Evolutionary conservation across 768 basidiomycete genomes (phyloP), one percentile per base, ranked within the genome.

Genomic region (Suillus subaureus): DNA sequence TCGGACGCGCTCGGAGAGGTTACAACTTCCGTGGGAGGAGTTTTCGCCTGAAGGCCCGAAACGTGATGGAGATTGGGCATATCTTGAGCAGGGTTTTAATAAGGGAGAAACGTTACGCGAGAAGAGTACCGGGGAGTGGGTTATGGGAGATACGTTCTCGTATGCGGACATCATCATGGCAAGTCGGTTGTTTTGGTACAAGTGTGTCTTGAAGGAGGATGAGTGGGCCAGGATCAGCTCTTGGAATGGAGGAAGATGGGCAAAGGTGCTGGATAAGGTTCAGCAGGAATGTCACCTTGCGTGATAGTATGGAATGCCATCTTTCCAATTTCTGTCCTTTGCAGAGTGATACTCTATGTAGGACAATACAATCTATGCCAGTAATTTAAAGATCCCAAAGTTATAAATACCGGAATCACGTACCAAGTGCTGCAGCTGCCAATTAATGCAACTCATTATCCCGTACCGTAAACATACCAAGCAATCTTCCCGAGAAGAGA

Each of bases 61-160:
- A 57, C 66, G 74, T 13, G 69, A 68, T 16, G 73, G 51, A 12
- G 72, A 74, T 62, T 84, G 83, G 83, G 71, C 72, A 54, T 73
- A 76, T 63, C 42, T 83, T 13, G 70, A 81, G 67, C 73, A 70
- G 2, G 78, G 69, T 2, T 70, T 83, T 8, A 74, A 69, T 6
- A 70, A 40, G 23, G 39, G 39, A 42, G 54, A 62, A 40, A 28
- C 21, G 28, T 47, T 60, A 21, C 5, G 39, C 6, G 26, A 18
- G 11, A 64, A 64, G 39, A 54, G 52, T 16, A 21, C 9, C 12
- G 33, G 54, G 31, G 23, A 33, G 33, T 64, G 65, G 65, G 31
- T 66, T 9, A 57, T 64, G 39, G 65, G 65, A 35, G 62, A 57
- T 18, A 42, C 40, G 26, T 66, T 66, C 40, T 66, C 65, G 21